These are phyloP conservation scores for Paecilomyces dactylethromorphus DNA, from an alignment of 2,329 filamentous ascomycete genomes.

Conservation along the genomic window DNA sequence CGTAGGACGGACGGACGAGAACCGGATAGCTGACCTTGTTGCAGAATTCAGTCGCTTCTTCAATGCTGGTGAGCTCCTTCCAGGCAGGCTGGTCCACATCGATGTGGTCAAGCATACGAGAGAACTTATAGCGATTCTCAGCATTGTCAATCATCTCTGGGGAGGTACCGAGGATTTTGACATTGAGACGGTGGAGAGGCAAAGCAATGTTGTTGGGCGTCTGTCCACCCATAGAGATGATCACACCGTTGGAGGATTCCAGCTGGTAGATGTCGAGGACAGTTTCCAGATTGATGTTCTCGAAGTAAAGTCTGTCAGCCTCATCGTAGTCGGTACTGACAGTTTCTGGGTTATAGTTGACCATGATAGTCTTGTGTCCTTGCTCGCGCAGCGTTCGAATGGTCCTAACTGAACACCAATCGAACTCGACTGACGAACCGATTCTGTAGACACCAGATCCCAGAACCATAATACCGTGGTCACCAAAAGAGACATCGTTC, in stretches of 20 bases:
- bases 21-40: constrained; percentile 86
- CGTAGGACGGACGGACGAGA: constrained; percentile 90
- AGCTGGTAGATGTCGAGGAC: constrained; percentile 90
- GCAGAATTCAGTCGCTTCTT: constrained; percentile 84
- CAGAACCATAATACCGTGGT: constrained; percentile 92
- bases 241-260: constrained; percentile 74
- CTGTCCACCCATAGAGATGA: constrained; percentile 95
- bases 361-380: constrained; percentile 92
- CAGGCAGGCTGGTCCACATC: constrained; percentile 93
- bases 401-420: constrained; percentile 95
- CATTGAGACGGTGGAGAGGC: constrained; percentile 77
- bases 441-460: constrained; percentile 96
- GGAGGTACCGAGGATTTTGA: constrained; percentile 89
- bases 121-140: constrained; percentile 98
- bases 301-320: constrained; percentile 90
- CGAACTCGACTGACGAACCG: constrained; percentile 95
- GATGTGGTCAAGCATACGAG: constrained; percentile 92
- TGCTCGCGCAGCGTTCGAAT: constrained; percentile 81
- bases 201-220: constrained; percentile 97
- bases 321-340: constrained; percentile 90
- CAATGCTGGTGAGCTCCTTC: constrained; percentile 95
- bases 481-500: constrained; percentile 75
- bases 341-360: constrained; percentile 89
- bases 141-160: constrained; percentile 98
- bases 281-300: constrained; percentile 86